Conservation (phyloP, 495 filamentous ascomycete species). For the Penicillium coprophilum region DNA sequence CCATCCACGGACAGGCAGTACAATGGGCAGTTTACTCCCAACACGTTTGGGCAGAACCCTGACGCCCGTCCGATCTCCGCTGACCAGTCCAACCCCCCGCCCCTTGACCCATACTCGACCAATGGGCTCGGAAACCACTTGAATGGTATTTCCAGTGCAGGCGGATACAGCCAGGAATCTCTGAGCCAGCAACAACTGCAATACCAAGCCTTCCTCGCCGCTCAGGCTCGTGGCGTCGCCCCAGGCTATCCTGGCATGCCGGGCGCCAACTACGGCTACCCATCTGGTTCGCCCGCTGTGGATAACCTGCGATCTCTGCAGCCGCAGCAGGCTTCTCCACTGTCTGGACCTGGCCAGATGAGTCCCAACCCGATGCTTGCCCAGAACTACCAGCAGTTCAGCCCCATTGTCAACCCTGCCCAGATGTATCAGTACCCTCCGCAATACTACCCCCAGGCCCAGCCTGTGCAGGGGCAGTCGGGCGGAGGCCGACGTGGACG, state of each 20-base stretch:
- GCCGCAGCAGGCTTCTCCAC: slow-evolving; percentile 32
- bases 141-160: slow-evolving; percentile 25
- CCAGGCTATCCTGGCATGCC: slow-evolving; percentile 43
- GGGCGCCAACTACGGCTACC: slow-evolving; percentile 42
- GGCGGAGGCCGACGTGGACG: slow-evolving; percentile 52
- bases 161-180: slow-evolving; percentile 44
- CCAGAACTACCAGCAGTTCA: slow-evolving; percentile 51
- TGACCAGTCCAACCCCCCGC: slow-evolving; percentile 39
- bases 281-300: slow-evolving; percentile 37
- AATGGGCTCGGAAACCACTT: slow-evolving; percentile 35
- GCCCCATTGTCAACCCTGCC: slow-evolving; percentile 45
- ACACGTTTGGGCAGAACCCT: slow-evolving; percentile 37
- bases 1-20: slow-evolving; percentile 49
- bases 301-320: slow-evolving; percentile 46
- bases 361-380: slow-evolving; percentile 43
- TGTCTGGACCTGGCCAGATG: slow-evolving; percentile 41
- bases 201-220: slow-evolving; percentile 46
- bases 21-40: slow-evolving; percentile 43
- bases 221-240: slow-evolving; percentile 46
- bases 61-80: slow-evolving; percentile 42
- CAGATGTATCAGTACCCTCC: slow-evolving; percentile 56
- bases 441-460: slow-evolving; percentile 50
- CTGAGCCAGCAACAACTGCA: slow-evolving; percentile 47
- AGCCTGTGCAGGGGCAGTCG: slow-evolving; percentile 45
- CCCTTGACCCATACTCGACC: slow-evolving; percentile 46